A percentile compares a stretch with the other conserved stretches of the same genome.
Conservation (phyloP, 2,329 filamentous ascomycete species). For the Parasarocladium wereldwijsianum region DNA sequence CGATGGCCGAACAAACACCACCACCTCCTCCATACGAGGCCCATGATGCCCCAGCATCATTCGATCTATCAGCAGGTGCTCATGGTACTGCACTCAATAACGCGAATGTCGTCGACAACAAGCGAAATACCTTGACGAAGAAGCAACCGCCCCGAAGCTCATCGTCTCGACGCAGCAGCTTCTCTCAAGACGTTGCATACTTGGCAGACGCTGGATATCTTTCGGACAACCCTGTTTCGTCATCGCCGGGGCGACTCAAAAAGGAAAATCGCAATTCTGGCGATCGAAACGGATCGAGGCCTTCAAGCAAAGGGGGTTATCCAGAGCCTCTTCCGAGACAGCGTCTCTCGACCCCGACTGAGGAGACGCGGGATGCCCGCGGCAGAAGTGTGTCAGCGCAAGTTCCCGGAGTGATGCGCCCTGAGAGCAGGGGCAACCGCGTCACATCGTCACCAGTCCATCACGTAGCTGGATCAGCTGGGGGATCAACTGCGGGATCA, state of each 20-base stretch:
- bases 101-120: constrained; percentile 13
- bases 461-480: no score
- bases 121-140: constrained; percentile 11
- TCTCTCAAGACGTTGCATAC: constrained; percentile 1
- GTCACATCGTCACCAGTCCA: constrained; percentile 16
- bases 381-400: constrained; percentile 34
- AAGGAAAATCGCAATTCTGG: not conserved
- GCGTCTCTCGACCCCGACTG: constrained; percentile 1
- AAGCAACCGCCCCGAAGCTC: constrained; percentile 8
- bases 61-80: not conserved
- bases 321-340: constrained; percentile 1
- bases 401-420: constrained; percentile 16
- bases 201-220: constrained; percentile 1
- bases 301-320: not conserved
- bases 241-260: not conserved
- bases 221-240: not conserved
- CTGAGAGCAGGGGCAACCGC: constrained; percentile 15
- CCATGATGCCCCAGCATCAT: constrained; percentile 2
- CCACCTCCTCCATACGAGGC: constrained; percentile 5
- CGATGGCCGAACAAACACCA: not conserved
- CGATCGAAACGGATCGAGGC: not conserved
- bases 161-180: constrained; percentile 3
- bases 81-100: constrained; percentile 9
- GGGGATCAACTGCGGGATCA: constrained; percentile 13
- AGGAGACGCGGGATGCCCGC: no score